Percentiles rank a stretch among this genome's conserved stretches.
phyloP scores from a whole-genome alignment of 2,329 filamentous ascomycete genomes.

The Clonostachys chloroleuca region DNA sequence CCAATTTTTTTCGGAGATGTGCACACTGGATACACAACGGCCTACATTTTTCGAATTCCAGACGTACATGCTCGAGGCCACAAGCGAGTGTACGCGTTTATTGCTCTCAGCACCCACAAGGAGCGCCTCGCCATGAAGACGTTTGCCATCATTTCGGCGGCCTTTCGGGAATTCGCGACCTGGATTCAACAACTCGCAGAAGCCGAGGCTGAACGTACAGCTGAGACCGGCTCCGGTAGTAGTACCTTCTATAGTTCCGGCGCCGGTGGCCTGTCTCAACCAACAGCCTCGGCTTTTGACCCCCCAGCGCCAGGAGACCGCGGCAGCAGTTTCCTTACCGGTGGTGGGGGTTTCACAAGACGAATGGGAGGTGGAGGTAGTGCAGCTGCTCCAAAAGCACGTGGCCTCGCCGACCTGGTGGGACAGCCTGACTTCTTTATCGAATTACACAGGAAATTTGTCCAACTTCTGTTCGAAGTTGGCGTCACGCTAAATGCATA shows the following conservation, averaged over 20 bases:
- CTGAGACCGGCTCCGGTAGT: constrained; percentile 34
- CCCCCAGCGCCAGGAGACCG: constrained; percentile 20
- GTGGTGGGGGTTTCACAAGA: constrained; percentile 51
- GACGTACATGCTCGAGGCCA: constrained; percentile 64
- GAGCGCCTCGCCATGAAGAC: constrained; percentile 63
- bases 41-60: constrained; percentile 66
- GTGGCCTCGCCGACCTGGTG: constrained; percentile 61
- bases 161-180: constrained; percentile 58
- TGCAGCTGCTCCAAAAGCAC: constrained; percentile 50
- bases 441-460: constrained; percentile 60
- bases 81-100: constrained; percentile 64
- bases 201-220: constrained; percentile 52
- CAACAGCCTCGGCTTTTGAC: constrained; percentile 18
- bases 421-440: constrained; percentile 66
- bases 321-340: constrained; percentile 51
- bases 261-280: constrained; percentile 17
- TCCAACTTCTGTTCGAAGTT: constrained; percentile 56
- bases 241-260: constrained; percentile 30
- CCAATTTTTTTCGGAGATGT: constrained; percentile 68
- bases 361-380: constrained; percentile 54
- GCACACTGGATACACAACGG: constrained; percentile 62
- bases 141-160: constrained; percentile 56
- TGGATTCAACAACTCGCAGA: constrained; percentile 66
- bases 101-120: constrained; percentile 61
- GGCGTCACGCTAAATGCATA: constrained; percentile 48